Base-by-base conservation (phyloP, 306 rosid species). In the Cicer cuneatum region DNA sequence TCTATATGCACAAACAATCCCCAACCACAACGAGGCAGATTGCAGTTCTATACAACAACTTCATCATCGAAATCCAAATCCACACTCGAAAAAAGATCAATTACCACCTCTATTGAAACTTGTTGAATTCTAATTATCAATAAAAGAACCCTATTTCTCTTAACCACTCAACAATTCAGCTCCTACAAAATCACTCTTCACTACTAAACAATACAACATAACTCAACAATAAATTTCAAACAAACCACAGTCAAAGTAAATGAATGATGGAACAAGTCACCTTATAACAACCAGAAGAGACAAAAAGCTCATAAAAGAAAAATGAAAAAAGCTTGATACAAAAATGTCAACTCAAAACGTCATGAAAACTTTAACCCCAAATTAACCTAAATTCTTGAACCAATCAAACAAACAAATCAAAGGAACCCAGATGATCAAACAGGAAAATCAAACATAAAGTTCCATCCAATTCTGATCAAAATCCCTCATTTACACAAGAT, bases 1-100 rank as follows among this genome's bases (percentile, higher is more conserved):
- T 54, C 77, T 56, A 75, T 45, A 78, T 58, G 84, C 84, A 84
- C 74, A 78, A 76, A 72, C 84, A 76, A 79, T 59, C 79, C 65
- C 82, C 57, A 54, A 78, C 35, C 33, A 19, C 24, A 78, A 68
- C 15, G 72, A 80, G 72, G 79, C 56, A 74, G 80, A 56, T 48
- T 69, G 48, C 68, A 78, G 77, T 65, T 63, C 66, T 7, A 66
- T 39, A 68, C 78, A 66, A 67, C 53, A 79, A 57, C 63, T 39
- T 59, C 78, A 63, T 68, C 76, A 59, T 18, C 53, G 56, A 49
- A 49, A 29, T 29, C 15, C 21, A 0, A 69, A 40, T 71, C 66
- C 69, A 54, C 66, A 21, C 57, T 52, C 37, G 5, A 37, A 29
- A 72, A 56, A 62, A 42, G 15, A 45, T 24, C 73, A 64, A 67